Percentiles rank a stretch among this genome's conserved stretches.
These are phyloP conservation scores for Abrus precatorius DNA, from an alignment of 306 rosid species.

Conservation along the genomic window DNA sequence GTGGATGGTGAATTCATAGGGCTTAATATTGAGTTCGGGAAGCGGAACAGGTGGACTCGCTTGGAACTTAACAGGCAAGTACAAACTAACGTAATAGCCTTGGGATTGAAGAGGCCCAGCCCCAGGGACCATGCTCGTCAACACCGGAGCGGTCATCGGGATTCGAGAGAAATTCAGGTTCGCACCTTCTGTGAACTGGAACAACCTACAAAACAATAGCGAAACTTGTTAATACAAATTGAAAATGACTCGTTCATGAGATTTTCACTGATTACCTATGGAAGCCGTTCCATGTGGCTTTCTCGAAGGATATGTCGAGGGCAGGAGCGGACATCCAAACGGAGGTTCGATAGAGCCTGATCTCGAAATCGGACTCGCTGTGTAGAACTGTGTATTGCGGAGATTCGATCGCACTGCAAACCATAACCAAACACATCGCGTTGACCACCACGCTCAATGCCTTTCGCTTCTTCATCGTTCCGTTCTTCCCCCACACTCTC, in stretches of 20 bases:
- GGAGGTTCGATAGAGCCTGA: constrained; percentile 66
- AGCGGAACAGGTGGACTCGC: constrained; percentile 75
- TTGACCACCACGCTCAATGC: background rate
- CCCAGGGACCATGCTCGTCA: constrained; percentile 72
- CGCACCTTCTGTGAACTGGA: constrained; percentile 87
- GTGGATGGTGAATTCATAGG: constrained; percentile 54
- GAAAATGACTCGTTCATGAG: too few species aligned
- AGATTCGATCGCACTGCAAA: constrained; percentile 60
- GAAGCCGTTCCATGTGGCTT: constrained; percentile 75
- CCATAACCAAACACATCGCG: background rate
- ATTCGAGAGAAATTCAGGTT: constrained; percentile 84
- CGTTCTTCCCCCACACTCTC: background rate
- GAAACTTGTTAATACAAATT: too few species aligned
- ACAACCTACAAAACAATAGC: constrained; percentile 57
- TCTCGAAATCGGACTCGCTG: constrained; percentile 76
- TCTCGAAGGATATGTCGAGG: constrained; percentile 52
- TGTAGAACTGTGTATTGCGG: constrained; percentile 68
- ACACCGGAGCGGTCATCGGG: constrained; percentile 71
- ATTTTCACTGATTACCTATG: constrained; percentile 56
- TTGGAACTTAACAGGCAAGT: constrained; percentile 77
- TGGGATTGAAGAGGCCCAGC: constrained; percentile 77
- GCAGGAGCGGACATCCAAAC: constrained; percentile 75
- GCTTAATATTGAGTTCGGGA: constrained; percentile 66
- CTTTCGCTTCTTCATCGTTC: constrained; percentile 39
- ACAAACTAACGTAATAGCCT: constrained; percentile 67